phyloP scores from a whole-genome alignment of 2,329 filamentous ascomycete species.

The Colletotrichum scovillei region DNA sequence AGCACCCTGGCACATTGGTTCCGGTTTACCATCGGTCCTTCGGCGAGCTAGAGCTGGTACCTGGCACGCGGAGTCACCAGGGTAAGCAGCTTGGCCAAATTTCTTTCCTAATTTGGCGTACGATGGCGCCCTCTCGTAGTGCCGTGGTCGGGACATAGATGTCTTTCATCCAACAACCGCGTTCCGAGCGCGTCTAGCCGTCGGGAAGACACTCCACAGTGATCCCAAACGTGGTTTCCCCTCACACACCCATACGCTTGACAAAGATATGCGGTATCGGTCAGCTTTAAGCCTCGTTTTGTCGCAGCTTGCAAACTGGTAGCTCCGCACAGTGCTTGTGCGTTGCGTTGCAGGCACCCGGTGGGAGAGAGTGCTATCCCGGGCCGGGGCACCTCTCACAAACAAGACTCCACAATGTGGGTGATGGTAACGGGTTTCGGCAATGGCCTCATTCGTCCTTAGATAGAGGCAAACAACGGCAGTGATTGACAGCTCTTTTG shows the following conservation, averaged over 20 bases:
- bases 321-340: neutral
- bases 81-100: neutral
- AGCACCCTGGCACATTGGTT: neutral
- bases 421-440: neutral
- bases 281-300: neutral
- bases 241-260: neutral
- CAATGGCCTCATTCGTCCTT: neutral
- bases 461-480: neutral
- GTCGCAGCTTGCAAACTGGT: neutral
- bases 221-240: neutral
- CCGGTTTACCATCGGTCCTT: neutral
- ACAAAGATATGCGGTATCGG: neutral
- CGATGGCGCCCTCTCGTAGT: neutral
- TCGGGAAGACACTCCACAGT: neutral
- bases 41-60: neutral
- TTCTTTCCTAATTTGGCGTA: neutral
- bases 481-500: neutral
- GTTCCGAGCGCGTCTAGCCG: neutral
- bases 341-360: neutral
- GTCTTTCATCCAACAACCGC: no score
- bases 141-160: neutral
- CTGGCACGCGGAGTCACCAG: neutral
- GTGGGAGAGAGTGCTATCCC: neutral
- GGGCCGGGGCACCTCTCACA: neutral
- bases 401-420: neutral